Percentiles rank a stretch among this genome's conserved stretches.
Evolutionary conservation across 2,329 filamentous ascomycete species (phyloP).

Genomic region (Aureobasidium sp.): DNA sequence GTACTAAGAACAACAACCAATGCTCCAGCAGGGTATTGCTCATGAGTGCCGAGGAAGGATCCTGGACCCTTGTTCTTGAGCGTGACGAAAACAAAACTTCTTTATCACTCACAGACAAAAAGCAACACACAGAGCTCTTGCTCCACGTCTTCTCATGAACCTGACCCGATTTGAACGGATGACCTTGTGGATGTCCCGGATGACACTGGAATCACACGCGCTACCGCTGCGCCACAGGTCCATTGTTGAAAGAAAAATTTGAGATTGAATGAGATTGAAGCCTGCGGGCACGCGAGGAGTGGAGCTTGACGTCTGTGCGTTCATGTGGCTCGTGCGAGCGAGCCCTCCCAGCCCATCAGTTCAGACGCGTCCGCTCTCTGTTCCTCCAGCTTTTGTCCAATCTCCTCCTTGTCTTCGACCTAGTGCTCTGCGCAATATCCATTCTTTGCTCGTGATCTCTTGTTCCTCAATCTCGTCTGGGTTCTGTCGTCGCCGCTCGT

Average conservation of each 20-base stretch:
- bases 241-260: not conserved
- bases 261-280: not conserved
- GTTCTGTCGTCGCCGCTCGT: constrained; percentile 20
- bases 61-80: not conserved
- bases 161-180: constrained; percentile 11
- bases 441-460: constrained; percentile 31
- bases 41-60: not conserved
- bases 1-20: not conserved
- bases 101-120: not conserved
- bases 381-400: constrained; percentile 30
- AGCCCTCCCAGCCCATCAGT: not conserved
- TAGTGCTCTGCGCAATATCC: constrained; percentile 36
- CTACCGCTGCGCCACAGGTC: constrained; percentile 11
- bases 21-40: not conserved
- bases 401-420: constrained; percentile 29
- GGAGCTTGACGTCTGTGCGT: not conserved
- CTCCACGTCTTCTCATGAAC: not conserved
- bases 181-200: constrained; percentile 1
- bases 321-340: not conserved
- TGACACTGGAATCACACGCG: constrained; percentile 9
- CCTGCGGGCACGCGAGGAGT: not conserved
- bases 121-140: not conserved
- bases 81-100: not conserved
- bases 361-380: constrained; percentile 21
- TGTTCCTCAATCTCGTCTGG: constrained; percentile 21